These are phyloP conservation scores for Zygosaccharomyces pseudorouxii DNA, from an alignment of 805 yeast genomes.

Conservation along the genomic window DNA sequence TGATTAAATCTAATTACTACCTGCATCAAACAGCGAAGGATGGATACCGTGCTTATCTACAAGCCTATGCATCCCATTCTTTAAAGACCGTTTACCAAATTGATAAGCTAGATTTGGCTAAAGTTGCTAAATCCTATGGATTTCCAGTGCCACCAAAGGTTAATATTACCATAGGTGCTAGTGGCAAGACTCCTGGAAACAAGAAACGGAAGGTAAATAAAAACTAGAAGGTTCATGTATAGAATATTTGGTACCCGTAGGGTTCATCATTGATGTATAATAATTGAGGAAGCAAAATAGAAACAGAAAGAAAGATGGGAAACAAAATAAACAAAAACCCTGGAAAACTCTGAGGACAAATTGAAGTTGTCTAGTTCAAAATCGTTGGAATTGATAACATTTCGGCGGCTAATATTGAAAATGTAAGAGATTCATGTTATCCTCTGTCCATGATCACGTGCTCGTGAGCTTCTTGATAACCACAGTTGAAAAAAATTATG, in stretches of 20 bases:
- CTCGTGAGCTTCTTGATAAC: background rate
- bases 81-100: constrained; percentile 94
- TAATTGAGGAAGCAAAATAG: background rate
- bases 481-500: background rate
- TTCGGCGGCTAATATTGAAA: background rate
- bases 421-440: too few species aligned
- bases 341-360: background rate
- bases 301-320: background rate
- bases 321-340: background rate
- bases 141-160: constrained; percentile 95
- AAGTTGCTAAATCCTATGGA: constrained; percentile 94
- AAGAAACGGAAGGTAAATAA: constrained; percentile 26
- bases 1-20: constrained; percentile 88
- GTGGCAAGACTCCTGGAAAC: constrained; percentile 54
- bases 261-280: constrained; percentile 1
- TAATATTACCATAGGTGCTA: constrained; percentile 90
- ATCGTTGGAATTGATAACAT: too few species aligned
- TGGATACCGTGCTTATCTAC: constrained; percentile 93
- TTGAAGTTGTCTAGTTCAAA: too few species aligned
- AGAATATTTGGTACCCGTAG: background rate
- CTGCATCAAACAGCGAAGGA: constrained; percentile 94
- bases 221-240: constrained; percentile 10
- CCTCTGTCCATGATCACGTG: too few species aligned
- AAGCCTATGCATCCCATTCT: constrained; percentile 96
- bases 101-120: constrained; percentile 87